A percentile compares a stretch with the other conserved stretches of the same genome.
phyloP scores from a whole-genome alignment of 2,329 filamentous ascomycete genomes.

The Fusarium tricinctum region DNA sequence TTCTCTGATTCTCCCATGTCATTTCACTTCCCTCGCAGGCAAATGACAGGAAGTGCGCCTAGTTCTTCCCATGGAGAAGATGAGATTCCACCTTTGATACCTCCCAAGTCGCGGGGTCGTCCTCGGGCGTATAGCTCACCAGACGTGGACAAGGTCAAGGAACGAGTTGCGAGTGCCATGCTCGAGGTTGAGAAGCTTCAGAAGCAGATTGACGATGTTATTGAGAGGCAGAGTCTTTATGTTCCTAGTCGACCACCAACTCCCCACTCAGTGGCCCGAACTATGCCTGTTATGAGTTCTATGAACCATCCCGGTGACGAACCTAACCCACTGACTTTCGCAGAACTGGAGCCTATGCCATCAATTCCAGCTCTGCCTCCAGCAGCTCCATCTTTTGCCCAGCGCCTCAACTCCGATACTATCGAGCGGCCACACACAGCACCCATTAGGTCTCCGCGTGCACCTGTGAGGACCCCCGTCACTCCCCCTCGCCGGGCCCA shows the following conservation, averaged over 20 bases:
- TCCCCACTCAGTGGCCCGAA: constrained; percentile 57
- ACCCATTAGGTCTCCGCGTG: constrained; percentile 53
- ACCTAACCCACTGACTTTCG: constrained; percentile 33
- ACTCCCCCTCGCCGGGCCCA: constrained; percentile 49
- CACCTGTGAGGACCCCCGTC: constrained; percentile 53
- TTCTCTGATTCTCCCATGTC: constrained; percentile 64
- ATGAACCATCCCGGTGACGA: constrained; percentile 20
- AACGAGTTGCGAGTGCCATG: constrained; percentile 69
- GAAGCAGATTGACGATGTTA: constrained; percentile 70
- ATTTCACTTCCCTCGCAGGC: constrained; percentile 68
- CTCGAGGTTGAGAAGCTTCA: constrained; percentile 71
- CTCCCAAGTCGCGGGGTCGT: constrained; percentile 58
- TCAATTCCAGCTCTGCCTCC: constrained; percentile 70
- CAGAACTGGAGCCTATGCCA: constrained; percentile 66
- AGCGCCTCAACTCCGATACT: constrained; percentile 65
- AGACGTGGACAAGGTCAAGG: constrained; percentile 65
- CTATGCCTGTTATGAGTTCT: constrained; percentile 52
- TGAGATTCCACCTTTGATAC: constrained; percentile 55
- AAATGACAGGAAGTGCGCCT: constrained; percentile 48
- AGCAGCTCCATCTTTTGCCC: constrained; percentile 69
- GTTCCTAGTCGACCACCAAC: constrained; percentile 67
- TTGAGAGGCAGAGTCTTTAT: constrained; percentile 73
- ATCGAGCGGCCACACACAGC: constrained; percentile 55
- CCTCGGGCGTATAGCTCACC: constrained; percentile 62
- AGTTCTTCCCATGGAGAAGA: constrained; percentile 47